Base-by-base conservation (phyloP, 2,329 filamentous ascomycete species). In the Aureobasidium sp. region DNA sequence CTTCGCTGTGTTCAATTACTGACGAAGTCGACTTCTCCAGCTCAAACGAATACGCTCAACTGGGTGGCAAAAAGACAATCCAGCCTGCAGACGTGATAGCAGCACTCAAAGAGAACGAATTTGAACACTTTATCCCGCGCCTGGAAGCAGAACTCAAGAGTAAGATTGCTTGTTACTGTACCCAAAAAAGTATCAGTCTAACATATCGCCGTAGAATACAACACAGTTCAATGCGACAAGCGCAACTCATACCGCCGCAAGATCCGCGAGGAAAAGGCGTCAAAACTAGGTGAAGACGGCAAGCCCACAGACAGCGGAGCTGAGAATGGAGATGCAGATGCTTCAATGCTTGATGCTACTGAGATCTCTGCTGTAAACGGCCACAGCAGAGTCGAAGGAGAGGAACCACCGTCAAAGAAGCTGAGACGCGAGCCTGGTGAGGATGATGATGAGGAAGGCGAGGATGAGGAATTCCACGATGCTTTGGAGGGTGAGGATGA, bases 141-240 rank as follows among this genome's bases (percentile, higher is more conserved):
- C 77, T 93, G 36, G 87, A 93, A 73, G 87, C 85, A 6, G 90
- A 93, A 74, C 87, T 91, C 71, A 83, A 84, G 46, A 91, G 88
- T 90, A 72, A 52, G n/a, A 48, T n/a, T 48, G 10, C 85, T 10
- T 20, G 9, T 23, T 26, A 13, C 29, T n/a, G 6, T 17, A 15
- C n/a, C 42, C 61, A n/a, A 20, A 57, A n/a, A 36, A 8, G 6
- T 26, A 37, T 4, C 10, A 15, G 7, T 17, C 37, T 41, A 10
- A 50, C 51, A 26, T 10, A 2, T 3, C 5, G 2, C n/a, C 5
- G 36, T 10, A 88, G 86, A 89, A 72, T 91, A 89, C 79, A 89
- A 86, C 70, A 82, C 87, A 66, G 83, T 86, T 62, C 87, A 90
- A 72, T 84, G 86, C 23, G 85, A 87, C 62, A 91, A 91, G 76